phyloP scores from a whole-genome alignment of 352 stramenopile genomes.

The Phytophthora hibernalis region DNA sequence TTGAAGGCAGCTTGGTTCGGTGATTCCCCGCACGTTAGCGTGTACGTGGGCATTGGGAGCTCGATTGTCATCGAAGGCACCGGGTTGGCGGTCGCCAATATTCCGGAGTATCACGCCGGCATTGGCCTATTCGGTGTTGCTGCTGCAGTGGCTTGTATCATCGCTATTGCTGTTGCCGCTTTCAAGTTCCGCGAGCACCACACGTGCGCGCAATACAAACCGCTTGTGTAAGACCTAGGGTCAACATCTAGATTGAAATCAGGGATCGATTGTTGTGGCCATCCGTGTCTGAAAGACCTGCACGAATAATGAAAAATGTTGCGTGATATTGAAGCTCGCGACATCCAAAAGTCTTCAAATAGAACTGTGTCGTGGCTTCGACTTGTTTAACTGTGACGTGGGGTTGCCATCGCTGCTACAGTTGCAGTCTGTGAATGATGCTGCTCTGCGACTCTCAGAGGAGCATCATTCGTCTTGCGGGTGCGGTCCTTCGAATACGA shows the following conservation, averaged over 20 bases:
- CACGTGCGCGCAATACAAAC: constrained; percentile 14
- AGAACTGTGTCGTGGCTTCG: no score
- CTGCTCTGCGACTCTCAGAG: no score
- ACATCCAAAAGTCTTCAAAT: no score
- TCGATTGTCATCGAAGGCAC: constrained; percentile 21
- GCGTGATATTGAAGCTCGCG: neutral
- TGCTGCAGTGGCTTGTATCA: constrained; percentile 6
- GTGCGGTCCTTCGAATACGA: no score
- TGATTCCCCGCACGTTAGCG: constrained; percentile 27
- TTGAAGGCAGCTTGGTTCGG: constrained; percentile 32
- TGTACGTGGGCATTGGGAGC: constrained; percentile 21
- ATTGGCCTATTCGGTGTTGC: constrained; percentile 5
- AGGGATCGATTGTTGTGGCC: no score
- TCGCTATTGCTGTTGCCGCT: neutral
- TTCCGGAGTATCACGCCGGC: neutral
- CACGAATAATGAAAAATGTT: neutral
- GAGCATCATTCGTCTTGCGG: no score
- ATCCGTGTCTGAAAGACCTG: neutral
- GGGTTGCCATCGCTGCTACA: no score
- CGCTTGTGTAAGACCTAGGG: constrained; percentile 6
- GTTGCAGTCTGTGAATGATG: no score
- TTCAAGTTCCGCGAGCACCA: constrained; percentile 16
- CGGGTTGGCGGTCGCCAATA: constrained; percentile 2
- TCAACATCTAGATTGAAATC: neutral
- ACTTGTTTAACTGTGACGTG: no score